These are phyloP conservation scores for Fusarium humuli DNA, from an alignment of 2,329 filamentous ascomycete species.

Conservation along the genomic window DNA sequence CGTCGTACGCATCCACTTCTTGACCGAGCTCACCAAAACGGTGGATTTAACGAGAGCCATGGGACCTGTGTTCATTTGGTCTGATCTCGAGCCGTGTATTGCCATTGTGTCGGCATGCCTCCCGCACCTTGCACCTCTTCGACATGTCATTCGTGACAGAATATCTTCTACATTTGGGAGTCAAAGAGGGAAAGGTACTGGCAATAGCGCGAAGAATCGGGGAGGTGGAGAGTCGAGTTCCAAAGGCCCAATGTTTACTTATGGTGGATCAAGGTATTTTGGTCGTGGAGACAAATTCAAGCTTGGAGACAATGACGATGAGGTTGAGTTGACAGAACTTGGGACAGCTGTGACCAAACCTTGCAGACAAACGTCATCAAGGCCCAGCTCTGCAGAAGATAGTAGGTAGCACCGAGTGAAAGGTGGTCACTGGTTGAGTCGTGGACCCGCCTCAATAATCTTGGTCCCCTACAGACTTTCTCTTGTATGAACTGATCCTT, in stretches of 20 bases:
- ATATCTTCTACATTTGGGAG: slow-evolving; percentile 6
- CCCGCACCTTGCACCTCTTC: slow-evolving; percentile 18
- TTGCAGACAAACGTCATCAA: not conserved
- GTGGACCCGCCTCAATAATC: no score
- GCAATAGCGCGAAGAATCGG: not conserved
- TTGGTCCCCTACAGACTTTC: no score
- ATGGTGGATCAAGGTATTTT: slow-evolving; percentile 14
- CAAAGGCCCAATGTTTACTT: slow-evolving; percentile 6
- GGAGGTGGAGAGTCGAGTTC: not conserved
- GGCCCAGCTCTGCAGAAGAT: not conserved
- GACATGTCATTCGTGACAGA: slow-evolving; percentile 7
- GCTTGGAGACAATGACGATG: slow-evolving; percentile 11
- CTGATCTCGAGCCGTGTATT: slow-evolving; percentile 20
- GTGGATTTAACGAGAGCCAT: slow-evolving; percentile 10
- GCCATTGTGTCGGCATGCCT: slow-evolving; percentile 24
- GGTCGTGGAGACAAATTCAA: slow-evolving; percentile 1
- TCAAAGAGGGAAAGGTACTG: not conserved
- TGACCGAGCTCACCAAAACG: slow-evolving; percentile 5
- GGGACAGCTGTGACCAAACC: not conserved
- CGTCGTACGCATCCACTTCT: slow-evolving; percentile 14
- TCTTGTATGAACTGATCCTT: no score
- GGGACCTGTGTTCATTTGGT: slow-evolving; percentile 27
- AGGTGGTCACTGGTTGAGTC: no score
- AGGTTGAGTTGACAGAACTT: slow-evolving; percentile 6
- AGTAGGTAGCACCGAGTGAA: not conserved